Percentiles rank a stretch among this genome's conserved stretches.
Evolutionary conservation across 2,329 filamentous ascomycete genomes (phyloP).

Genomic region (Myriosclerotinia curreyana): DNA sequence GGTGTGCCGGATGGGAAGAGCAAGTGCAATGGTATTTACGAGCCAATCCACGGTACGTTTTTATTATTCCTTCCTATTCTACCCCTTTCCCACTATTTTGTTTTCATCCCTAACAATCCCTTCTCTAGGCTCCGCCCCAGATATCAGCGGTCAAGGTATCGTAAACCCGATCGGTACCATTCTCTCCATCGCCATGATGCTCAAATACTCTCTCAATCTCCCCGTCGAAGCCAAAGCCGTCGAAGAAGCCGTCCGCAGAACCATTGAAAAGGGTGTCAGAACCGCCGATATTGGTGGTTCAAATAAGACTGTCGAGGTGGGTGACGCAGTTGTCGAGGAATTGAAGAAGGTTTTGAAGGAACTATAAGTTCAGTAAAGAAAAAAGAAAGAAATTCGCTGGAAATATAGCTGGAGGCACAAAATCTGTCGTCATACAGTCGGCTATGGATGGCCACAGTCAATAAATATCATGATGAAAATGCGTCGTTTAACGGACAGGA

Average conservation of each 20-base stretch:
- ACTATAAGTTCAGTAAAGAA: constrained; percentile 26
- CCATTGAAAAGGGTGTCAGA: constrained; percentile 73
- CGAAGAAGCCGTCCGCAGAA: constrained; percentile 75
- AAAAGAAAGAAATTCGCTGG: not conserved
- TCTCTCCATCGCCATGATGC: constrained; percentile 91
- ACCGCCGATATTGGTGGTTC: constrained; percentile 84
- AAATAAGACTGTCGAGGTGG: constrained; percentile 71
- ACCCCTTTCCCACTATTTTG: not conserved
- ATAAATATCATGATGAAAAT: not conserved
- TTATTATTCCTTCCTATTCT: not conserved
- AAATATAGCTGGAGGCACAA: not conserved
- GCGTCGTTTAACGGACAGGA: not conserved
- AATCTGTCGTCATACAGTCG: not conserved
- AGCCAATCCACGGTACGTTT: constrained; percentile 84
- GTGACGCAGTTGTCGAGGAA: constrained; percentile 76
- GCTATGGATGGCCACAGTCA: too few species aligned
- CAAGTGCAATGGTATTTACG: constrained; percentile 90
- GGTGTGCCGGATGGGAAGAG: constrained; percentile 82
- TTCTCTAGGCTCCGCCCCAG: constrained; percentile 72
- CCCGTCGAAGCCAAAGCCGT: constrained; percentile 73
- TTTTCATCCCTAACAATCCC: not conserved
- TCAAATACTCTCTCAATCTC: constrained; percentile 84
- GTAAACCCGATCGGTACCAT: constrained; percentile 93
- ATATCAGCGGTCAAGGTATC: constrained; percentile 87
- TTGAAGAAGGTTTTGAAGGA: constrained; percentile 61